Conservation (phyloP, 129 eudicot species). For the Flaveria ramosissima region DNA sequence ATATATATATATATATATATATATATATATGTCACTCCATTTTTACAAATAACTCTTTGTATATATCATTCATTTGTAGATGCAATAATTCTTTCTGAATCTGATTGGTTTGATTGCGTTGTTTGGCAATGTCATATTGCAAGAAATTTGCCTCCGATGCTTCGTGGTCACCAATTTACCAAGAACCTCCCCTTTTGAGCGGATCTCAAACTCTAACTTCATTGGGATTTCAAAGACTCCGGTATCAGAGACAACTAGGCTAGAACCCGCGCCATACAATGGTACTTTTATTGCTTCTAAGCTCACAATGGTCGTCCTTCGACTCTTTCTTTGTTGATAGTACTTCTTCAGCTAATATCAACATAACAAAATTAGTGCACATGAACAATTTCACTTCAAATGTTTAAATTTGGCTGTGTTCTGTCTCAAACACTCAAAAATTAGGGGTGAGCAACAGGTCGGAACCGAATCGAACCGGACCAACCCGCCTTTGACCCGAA, state of each 20-base stretch:
- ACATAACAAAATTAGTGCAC: background rate
- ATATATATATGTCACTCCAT: slow-evolving; percentile 25
- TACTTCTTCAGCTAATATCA: slow-evolving; percentile 70
- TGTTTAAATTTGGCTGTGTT: background rate
- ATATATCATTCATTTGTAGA: slow-evolving; percentile 43
- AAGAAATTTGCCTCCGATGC: slow-evolving; percentile 54
- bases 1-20: too few species aligned
- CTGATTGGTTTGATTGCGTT: slow-evolving; percentile 65
- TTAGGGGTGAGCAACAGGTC: too few species aligned
- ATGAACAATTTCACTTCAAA: background rate
- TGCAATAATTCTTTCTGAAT: slow-evolving; percentile 73
- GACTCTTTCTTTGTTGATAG: slow-evolving; percentile 83
- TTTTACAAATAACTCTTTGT: slow-evolving; percentile 29
- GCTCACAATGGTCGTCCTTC: slow-evolving; percentile 46
- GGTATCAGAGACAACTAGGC: slow-evolving; percentile 36
- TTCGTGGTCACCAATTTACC: slow-evolving; percentile 83
- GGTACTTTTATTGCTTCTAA: slow-evolving; percentile 76
- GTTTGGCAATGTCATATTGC: slow-evolving; percentile 61
- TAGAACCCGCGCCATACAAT: slow-evolving; percentile 90
- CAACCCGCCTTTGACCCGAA: too few species aligned
- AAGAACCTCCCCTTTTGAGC: slow-evolving; percentile 72
- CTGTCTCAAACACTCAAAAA: background rate
- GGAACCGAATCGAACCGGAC: too few species aligned
- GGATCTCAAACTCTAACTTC: slow-evolving; percentile 60
- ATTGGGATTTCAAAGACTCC: slow-evolving; percentile 62